Conservation (phyloP, 768 basidiomycete genomes). For the Cyclocybe cylindracea region DNA sequence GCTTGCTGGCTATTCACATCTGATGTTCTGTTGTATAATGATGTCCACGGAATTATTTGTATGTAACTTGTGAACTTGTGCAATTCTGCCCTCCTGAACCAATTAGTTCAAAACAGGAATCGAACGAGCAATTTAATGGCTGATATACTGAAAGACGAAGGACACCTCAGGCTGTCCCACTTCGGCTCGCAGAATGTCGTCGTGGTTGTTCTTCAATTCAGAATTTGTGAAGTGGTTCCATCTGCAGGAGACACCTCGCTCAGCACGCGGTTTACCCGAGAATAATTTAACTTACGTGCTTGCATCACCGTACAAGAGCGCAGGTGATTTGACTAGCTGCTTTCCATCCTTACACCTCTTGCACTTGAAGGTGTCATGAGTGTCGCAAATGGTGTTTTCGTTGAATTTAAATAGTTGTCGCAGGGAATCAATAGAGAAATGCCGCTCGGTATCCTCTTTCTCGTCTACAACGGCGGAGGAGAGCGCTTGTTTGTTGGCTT, state of each 20-base stretch:
- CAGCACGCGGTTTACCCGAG: not conserved
- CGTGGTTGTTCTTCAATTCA: conserved; percentile 89
- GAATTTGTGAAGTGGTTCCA: conserved; percentile 97
- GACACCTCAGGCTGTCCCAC: conserved; percentile 82
- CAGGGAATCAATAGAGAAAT: conserved; percentile 89
- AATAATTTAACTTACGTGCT: conserved; percentile 75
- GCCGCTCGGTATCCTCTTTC: conserved; percentile 92
- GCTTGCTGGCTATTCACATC: too few species aligned
- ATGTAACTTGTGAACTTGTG: not conserved
- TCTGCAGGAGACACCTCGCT: conserved; percentile 39
- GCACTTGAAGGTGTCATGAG: conserved; percentile 98
- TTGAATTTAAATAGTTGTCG: conserved; percentile 92
- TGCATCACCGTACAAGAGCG: conserved; percentile 92
- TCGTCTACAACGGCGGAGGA: conserved; percentile 99
- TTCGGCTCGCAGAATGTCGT: conserved; percentile 92
- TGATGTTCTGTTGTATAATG: conserved; percentile 1
- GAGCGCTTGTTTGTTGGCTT: conserved; percentile 93
- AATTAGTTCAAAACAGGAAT: conserved; percentile 1
- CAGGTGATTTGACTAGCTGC: conserved; percentile 80
- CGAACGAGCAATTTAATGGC: conserved; percentile 53
- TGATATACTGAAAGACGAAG: conserved; percentile 96
- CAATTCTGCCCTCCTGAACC: not conserved
- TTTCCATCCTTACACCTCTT: conserved; percentile 86
- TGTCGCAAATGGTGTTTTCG: conserved; percentile 84
- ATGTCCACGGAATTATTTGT: not conserved